A percentile compares a stretch with the other conserved stretches of the same genome.
These are phyloP conservation scores for Globisporangium yorkense DNA, from an alignment of 352 stramenopile genomes.

Conservation along the genomic window DNA sequence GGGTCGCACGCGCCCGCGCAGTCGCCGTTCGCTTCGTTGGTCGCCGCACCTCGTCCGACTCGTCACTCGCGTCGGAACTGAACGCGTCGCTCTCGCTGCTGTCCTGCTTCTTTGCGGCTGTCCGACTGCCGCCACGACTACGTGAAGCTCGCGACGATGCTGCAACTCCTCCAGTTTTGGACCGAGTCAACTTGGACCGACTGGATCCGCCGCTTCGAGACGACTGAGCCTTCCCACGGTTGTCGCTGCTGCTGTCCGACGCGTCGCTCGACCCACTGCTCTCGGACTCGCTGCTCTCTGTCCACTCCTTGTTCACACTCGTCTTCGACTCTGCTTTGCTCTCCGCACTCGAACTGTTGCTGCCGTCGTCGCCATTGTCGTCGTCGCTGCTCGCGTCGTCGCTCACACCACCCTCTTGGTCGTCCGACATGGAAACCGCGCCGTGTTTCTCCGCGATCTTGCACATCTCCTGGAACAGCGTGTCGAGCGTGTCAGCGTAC, in stretches of 20 bases:
- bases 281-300: constrained; percentile 54
- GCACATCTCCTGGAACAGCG: constrained; percentile 59
- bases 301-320: constrained; percentile 59
- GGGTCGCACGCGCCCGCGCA: neutral
- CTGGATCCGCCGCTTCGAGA: constrained; percentile 14
- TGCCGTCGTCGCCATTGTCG: constrained; percentile 21
- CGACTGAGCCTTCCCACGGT: constrained; percentile 13
- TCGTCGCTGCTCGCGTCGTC: constrained; percentile 28
- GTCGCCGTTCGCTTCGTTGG: constrained; percentile 2
- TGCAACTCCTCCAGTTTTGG: neutral
- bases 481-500: constrained; percentile 64
- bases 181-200: constrained; percentile 16
- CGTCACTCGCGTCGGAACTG: constrained; percentile 6
- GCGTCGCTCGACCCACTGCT: constrained; percentile 53
- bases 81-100: constrained; percentile 10
- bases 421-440: constrained; percentile 30
- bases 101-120: constrained; percentile 8
- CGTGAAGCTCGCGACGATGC: constrained; percentile 7
- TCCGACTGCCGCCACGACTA: neutral
- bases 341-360: constrained; percentile 33
- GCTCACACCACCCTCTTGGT: neutral
- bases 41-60: constrained; percentile 4
- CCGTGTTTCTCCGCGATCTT: constrained; percentile 53
- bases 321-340: constrained; percentile 35
- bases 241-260: constrained; percentile 36